Percentiles rank a stretch among this genome's conserved stretches.
These are phyloP conservation scores for Oxytropis ochrocephala DNA, from an alignment of 306 rosid genomes.

Conservation along the genomic window DNA sequence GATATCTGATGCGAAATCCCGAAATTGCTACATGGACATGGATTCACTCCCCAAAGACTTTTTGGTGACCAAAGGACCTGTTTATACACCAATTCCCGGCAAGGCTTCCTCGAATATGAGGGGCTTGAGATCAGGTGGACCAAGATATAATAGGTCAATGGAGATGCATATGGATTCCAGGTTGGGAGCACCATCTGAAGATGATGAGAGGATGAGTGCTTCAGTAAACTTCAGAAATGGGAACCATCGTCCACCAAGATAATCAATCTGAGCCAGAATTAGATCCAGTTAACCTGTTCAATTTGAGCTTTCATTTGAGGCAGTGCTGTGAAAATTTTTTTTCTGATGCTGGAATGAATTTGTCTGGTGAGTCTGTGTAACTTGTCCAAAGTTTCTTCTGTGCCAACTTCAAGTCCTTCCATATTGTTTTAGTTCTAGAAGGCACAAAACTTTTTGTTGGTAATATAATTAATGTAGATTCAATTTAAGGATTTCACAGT, in stretches of 20 bases:
- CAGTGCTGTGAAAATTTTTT: neutral
- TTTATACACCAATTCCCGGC: slow-evolving; percentile 50
- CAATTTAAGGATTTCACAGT: slow-evolving; percentile 18
- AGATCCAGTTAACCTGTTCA: slow-evolving; percentile 49
- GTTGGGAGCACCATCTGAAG: slow-evolving; percentile 72
- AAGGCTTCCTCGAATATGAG: slow-evolving; percentile 59
- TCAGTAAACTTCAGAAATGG: slow-evolving; percentile 53
- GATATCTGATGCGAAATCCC: slow-evolving; percentile 69
- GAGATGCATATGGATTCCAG: slow-evolving; percentile 74
- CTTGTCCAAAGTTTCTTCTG: slow-evolving; percentile 23
- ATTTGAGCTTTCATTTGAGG: slow-evolving; percentile 22
- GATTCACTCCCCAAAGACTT: slow-evolving; percentile 91
- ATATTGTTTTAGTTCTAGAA: slow-evolving; percentile 16
- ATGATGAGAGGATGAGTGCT: slow-evolving; percentile 61
- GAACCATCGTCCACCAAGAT: slow-evolving; percentile 47
- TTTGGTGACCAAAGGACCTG: slow-evolving; percentile 48
- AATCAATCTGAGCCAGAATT: slow-evolving; percentile 32
- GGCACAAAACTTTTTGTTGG: slow-evolving; percentile 20
- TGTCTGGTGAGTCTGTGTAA: slow-evolving; percentile 31
- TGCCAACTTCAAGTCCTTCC: neutral
- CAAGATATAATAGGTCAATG: slow-evolving; percentile 68
- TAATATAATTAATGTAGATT: slow-evolving; percentile 18
- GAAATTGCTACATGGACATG: slow-evolving; percentile 84
- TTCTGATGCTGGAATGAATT: slow-evolving; percentile 14
- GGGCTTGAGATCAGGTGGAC: slow-evolving; percentile 65